Base-by-base conservation (phyloP, 352 stramenopile genomes). In the Globisporangium radiosum region DNA sequence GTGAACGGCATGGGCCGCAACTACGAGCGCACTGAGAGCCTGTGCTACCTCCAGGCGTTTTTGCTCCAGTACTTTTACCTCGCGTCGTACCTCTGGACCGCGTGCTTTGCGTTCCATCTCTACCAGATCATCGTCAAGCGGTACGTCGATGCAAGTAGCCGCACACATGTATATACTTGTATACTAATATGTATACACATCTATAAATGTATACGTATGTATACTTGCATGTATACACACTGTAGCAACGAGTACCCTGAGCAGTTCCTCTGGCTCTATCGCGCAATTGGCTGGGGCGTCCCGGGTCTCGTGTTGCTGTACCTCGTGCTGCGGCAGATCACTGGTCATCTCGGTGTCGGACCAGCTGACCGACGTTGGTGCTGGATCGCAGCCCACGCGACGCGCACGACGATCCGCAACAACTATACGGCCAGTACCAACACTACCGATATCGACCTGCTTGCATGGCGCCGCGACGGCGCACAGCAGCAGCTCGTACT, bases 61-160 rank as follows among this genome's bases (percentile, higher is more conserved):
- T 62, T 71, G 47, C 68, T 94, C 45, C 81, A 90, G 65, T 94
- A 90, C 62, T 92, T 89, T 52, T 88, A 88, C 62, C 63, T 94
- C 37, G 78, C 85, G 47, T 91, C 81, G 40, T 92, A 90, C 58
- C 64, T 94, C 54, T 94, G 85, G 85, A 94, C 85, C 0, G 73
- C 69, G 2, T 94, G 85, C 70, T 94, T 94, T 53, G 85, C 85
- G 39, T 92, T 92, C 55, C 80, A 94, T 64, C 71, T 94, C 59
- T 94, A 90, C 70, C 81, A 92, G 65, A 89, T 94, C 74, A 87
- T 94, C 52, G 79, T 90, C 47, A 81, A 87, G 55, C 68, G 76
- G 65, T 83, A 42, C 49, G 75, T 58, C 11, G 13, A n/a, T 40
- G 36, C 57, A 33, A 3, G 25, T 33, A 33, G 25, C 25, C 25